A percentile compares a stretch with the other conserved stretches of the same genome.
Evolutionary conservation across 2,329 filamentous ascomycete species (phyloP).

Genomic region (Mycosphaerella arachidis): DNA sequence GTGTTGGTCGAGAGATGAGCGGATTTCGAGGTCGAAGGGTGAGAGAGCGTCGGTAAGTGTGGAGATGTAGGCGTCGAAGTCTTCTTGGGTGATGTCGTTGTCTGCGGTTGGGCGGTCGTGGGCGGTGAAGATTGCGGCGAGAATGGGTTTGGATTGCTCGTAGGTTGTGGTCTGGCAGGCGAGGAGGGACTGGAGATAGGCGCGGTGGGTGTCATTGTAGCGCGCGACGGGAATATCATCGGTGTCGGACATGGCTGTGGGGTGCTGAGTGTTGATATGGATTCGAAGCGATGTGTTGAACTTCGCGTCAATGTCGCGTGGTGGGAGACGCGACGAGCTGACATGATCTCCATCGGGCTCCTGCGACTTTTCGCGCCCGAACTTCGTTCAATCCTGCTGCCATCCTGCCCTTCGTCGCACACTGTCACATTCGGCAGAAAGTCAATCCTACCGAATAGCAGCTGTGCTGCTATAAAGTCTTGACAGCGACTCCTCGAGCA

Average conservation of each 20-base stretch:
- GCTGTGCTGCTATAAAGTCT: background rate
- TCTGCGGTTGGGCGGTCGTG: conserved; percentile 49
- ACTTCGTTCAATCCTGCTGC: background rate
- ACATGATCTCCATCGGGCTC: background rate
- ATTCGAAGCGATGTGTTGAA: background rate
- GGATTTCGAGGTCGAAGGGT: conserved; percentile 82
- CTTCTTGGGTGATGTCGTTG: conserved; percentile 62
- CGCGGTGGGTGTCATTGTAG: conserved; percentile 68
- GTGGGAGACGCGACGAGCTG: background rate
- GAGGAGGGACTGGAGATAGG: conserved; percentile 86
- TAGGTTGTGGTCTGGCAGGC: conserved; percentile 73
- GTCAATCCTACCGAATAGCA: background rate
- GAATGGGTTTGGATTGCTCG: conserved; percentile 64
- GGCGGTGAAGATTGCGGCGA: conserved; percentile 70
- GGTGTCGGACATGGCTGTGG: conserved; percentile 16
- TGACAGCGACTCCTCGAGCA: background rate
- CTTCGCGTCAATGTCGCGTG: background rate
- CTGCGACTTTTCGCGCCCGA: background rate
- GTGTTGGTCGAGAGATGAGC: conserved; percentile 64
- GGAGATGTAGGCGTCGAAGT: conserved; percentile 65
- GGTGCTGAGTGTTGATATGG: background rate
- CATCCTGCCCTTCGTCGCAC: background rate
- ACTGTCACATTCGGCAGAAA: background rate
- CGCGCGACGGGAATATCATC: background rate
- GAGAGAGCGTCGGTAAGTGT: conserved; percentile 68